Evolutionary conservation across 1,139 yeast genomes (phyloP), one percentile per base, ranked within the genome.

Genomic region (Eremothecium gossypii): DNA sequence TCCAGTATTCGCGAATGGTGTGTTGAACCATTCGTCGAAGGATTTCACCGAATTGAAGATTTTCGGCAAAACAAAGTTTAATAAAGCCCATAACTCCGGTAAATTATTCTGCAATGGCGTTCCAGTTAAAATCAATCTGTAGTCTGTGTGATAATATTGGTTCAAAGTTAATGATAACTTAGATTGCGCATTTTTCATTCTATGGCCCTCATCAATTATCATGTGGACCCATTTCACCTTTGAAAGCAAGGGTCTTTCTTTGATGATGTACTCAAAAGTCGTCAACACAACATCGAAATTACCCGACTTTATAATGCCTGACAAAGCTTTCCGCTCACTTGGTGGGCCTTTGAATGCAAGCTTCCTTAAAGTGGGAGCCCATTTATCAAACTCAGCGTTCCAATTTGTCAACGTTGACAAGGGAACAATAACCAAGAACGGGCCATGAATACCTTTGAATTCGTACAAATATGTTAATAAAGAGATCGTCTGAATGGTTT

Each of bases 201-300:
- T 74, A 61, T 84, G 94, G 53, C 94, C 95, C 67, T 84, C 95
- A 66, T 84, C 95, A 49, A 83, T 84, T 47, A 84, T 80, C 87
- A 83, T 82, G 61, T 83, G 89, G 32, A 81, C 81, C 87, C 91
- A 84, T 53, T 74, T 78, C 43, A 79, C 71, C 52, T 78, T 79
- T 7, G 83, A 67, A 45, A 84, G 66, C 30, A 83, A 62, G 5
- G 83, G 78, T 51, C 79, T 73, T 57, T 84, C 95, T 51, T 79
- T 79, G 49, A 83, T 81, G 52, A 83, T 74, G 54, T 83, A 82
- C 63, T 83, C 93, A 58, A 78, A 84, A 9, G 94, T 84, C 1
- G 94, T 83, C 50, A 84, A 69, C 38, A 84, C 66, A 7, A 83
- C 83, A 56, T 81, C 86, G 61, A 83, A 83, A 55, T 82, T 79